Percentiles rank a stretch among this genome's conserved stretches.
Conservation (phyloP, 2,329 filamentous ascomycete genomes). For the Nectriaceae sp. region DNA sequence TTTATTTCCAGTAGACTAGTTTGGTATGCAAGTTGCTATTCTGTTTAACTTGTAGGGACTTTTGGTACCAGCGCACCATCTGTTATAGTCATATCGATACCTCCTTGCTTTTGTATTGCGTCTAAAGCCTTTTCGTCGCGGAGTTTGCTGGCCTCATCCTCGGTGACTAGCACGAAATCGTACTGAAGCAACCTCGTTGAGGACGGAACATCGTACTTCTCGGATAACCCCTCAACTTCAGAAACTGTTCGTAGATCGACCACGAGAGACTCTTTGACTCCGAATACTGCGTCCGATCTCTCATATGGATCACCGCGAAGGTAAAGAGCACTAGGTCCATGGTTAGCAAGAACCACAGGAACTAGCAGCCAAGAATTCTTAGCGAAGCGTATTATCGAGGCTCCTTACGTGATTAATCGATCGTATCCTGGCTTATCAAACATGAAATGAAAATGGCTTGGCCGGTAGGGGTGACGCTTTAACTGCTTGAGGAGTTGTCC, state of each 20-base stretch:
- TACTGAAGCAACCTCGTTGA: constrained; percentile 66
- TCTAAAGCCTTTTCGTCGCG: too few relatives aligned
- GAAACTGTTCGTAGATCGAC: constrained; percentile 59
- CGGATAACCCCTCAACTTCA: constrained; percentile 54
- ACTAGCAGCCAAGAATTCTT: too few relatives aligned
- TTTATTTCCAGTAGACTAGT: too few relatives aligned
- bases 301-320: constrained; percentile 71
- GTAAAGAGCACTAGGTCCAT: neutral
- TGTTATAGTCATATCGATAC: too few relatives aligned
- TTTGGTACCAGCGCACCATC: too few relatives aligned
- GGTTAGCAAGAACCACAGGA: too few relatives aligned
- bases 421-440: constrained; percentile 55
- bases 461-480: constrained; percentile 72
- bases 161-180: constrained; percentile 68
- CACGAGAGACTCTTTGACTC: constrained; percentile 79
- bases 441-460: constrained; percentile 86
- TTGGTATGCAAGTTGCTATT: too few relatives aligned
- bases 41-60: too few relatives aligned
- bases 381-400: too few relatives aligned
- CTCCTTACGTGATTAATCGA: constrained; percentile 9
- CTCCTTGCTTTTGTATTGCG: too few relatives aligned
- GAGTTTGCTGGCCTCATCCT: too few relatives aligned
- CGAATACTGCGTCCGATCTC: constrained; percentile 82
- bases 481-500: constrained; percentile 68
- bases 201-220: constrained; percentile 64